Conservation (phyloP, 2,329 filamentous ascomycete species). For the Penicillium fuscoglaucum region DNA sequence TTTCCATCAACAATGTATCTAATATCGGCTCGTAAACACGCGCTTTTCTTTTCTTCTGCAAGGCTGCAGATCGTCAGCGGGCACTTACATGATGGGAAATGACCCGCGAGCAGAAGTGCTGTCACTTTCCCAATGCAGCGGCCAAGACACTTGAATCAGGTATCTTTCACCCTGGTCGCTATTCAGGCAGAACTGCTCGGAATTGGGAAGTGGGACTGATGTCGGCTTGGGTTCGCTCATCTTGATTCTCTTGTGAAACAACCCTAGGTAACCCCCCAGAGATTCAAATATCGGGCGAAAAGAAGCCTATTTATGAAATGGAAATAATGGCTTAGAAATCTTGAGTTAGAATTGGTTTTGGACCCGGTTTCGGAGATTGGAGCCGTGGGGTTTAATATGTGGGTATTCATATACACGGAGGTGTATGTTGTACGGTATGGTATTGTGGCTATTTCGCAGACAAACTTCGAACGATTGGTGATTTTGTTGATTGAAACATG, state of each 20-base stretch:
- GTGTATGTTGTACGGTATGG: not conserved
- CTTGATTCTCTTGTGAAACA: not conserved
- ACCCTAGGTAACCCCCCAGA: not conserved
- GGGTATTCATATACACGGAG: not conserved
- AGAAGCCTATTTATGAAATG: not conserved
- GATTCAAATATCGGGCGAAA: not conserved
- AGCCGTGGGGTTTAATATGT: not conserved
- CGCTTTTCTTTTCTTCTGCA: not conserved
- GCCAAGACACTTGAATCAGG: slow-evolving; percentile 26
- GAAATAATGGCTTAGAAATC: not conserved
- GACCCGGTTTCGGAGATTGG: slow-evolving; percentile 1
- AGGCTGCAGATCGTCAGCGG: not conserved
- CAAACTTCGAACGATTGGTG: not conserved
- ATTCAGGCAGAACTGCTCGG: slow-evolving; percentile 22
- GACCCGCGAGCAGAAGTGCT: not conserved
- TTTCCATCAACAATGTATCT: slow-evolving; percentile 30
- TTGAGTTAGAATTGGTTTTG: not conserved
- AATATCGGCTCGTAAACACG: not conserved
- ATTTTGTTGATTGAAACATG: not conserved
- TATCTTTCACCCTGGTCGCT: slow-evolving; percentile 17
- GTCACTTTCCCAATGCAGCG: slow-evolving; percentile 16
- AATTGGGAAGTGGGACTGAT: slow-evolving; percentile 13
- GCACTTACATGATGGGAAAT: slow-evolving; percentile 9
- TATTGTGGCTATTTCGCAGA: not conserved
- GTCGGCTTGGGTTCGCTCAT: slow-evolving; percentile 1